Base-by-base conservation (phyloP, 768 basidiomycete species). In the Lactarius psammicola region DNA sequence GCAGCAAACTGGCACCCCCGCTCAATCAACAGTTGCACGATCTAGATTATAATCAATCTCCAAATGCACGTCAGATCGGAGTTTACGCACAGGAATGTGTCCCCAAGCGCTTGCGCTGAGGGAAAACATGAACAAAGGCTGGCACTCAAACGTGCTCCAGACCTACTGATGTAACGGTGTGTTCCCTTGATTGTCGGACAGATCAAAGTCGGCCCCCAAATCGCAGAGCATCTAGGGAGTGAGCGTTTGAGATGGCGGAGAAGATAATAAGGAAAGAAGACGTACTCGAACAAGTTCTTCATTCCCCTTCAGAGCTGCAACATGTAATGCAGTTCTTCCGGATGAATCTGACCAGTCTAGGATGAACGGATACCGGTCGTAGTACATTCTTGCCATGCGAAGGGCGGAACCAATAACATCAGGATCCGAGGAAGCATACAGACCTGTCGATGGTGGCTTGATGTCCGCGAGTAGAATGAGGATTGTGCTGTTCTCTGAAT, bases 331-430 rank as follows among this genome's bases (percentile, higher is more conserved):
- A 0, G 95, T 97, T 77, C 87, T 96, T 20, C 95, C 95, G 46
- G 91, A 87, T 7, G 83, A 78, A 75, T 97, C 95, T 49, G 92
- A 89, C 95, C 95, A 97, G 74, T 98, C 94, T 54, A 95, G 80
- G 65, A 92, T 87, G 76, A 88, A 87, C 0, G 91, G 83, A 76
- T 93, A 95, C 13, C 91, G 88, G 72, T 95, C 91, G 72, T 86
- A 87, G 74, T 96, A 96, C 55, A 92, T 72, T 31, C 87, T 83
- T 9, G 94, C 90, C 94, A 97, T 96, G 9, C 92, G 86, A 49
- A 95, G 78, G 49, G 86, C 83, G 38, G 91, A 89, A 63, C 85
- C 85, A 68, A 87, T 85, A 68, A 84, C 80, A 74, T 92, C 90
- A 42, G 82, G 80, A 64, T 84, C 81, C 56, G 78, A 76, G 57